Base-by-base conservation (phyloP, 2,329 filamentous ascomycete genomes). In the Berkeleyomyces rouxiae region DNA sequence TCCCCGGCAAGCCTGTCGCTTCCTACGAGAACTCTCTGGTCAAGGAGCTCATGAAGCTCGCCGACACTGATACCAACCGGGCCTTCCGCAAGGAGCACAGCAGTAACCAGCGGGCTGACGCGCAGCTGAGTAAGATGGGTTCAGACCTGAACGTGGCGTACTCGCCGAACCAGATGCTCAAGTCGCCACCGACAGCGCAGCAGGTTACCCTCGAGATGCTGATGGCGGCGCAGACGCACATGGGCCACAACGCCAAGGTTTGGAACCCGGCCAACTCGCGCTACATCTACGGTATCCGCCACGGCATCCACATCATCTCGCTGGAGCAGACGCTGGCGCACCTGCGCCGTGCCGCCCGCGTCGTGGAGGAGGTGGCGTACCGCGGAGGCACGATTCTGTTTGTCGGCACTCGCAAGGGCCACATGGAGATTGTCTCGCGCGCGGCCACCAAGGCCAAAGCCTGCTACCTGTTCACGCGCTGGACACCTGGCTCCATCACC, bases 221-320 rank as follows among this genome's bases (percentile, higher is more conserved):
- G 66, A 85, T 96, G 78, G 88, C 90, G 55, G 84, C 86, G 40
- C 90, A 95, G 75, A 83, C 84, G 62, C 90, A 96, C 75, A 84
- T 97, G 73, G 93, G 93, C 66, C 93, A 99, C 75, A 82, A 88
- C 70, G 92, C 87, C 0, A 88, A 88, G 66, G 80, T 91, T 59
- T 99, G 93, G 93, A 95, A 99, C 75, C 91, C 93, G 9, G 85
- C 84, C 61, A 99, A 97, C 76, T 86, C 90, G 67, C 83, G 88
- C 67, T 97, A 97, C 76, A 97, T 99, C 72, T 91, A 88, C 72
- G 93, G 93, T 68, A 82, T 95, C 66, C 82, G 93, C 53, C 82
- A 93, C 68, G 90, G 87, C 13, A 85, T 95, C 65, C 92, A 96
- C 75, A 90, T 99, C 72, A 96, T 99, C 73, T 87, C 86, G 7